Evolutionary conservation across 345 rosid genomes (phyloP), one percentile per base, ranked within the genome.

Genomic region (Brassica carinata): DNA sequence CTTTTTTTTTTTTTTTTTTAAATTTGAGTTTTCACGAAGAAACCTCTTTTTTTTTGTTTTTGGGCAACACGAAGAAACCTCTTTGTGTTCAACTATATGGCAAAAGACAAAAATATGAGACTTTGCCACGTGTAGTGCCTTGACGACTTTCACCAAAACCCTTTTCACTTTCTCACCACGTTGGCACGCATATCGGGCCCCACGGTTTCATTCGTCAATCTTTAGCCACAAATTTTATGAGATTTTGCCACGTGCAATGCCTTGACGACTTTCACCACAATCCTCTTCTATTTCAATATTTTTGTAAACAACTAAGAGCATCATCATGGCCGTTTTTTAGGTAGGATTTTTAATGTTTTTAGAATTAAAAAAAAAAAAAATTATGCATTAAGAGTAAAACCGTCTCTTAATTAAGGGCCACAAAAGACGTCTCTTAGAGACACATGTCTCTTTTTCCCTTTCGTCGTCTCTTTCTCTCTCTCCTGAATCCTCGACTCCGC

Each of bases 71-170:
- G 14, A 19, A 17, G 71, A 77, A 64, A 77, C 69, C 69, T 4
- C 13, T 40, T 11, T 64, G 71, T 63, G 64, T 48, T 77, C 75
- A 48, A 61, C 69, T 29, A 76, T 11, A 15, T 15, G 53, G 64
- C 69, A 69, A 43, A 77, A 29, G 63, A 45, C 48, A 33, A 31
- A 61, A 45, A 29, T 5, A 45, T 61, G 69, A 17, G 33, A 13
- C 1, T 62, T 15, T n/a, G 36, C 53, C 71, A 77, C 75, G 75
- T 70, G 70, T 62, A 5, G 4, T 18, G 23, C 34, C 67, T 2
- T 26, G 66, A 31, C 53, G 51, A 65, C 78, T 5, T 9, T 75
- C 65, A 38, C 38, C 64, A 7, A 33, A 17, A 2, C 19, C 48
- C 15, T 58, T 77, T 59, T 40, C 23, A 68, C 40, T 70, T 70